Base-by-base conservation (phyloP, 371 early-diverging fungal genomes). In the Lichtheimia corymbifera region DNA sequence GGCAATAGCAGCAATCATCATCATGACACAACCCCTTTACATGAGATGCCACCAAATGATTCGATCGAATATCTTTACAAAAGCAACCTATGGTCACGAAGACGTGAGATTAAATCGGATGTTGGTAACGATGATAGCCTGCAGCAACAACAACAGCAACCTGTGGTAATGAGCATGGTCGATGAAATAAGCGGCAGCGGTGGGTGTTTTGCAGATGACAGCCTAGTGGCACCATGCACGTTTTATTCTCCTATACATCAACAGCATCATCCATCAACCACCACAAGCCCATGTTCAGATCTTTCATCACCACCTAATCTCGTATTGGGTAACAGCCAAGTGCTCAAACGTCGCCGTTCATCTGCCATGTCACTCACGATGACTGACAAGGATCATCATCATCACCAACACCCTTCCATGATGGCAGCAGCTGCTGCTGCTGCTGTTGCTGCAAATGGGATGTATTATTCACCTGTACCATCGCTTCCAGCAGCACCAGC, bases 261-360 rank as follows among this genome's bases (percentile, higher is more conserved):
- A 7, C 28, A 28, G 7, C 4, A 28, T 58, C 58, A 20, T 49
- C 58, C 12, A 49, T 44, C 30, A 50, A 51, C 30, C 53, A 52
- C 35, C 42, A 47, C 51, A 13, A 59, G 60, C 44, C 60, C 60
- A 20, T 59, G 52, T 14, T 59, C 60, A 14, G 60, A 50, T 27
- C 51, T 59, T 28, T 59, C 60, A 52, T 47, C 60, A 28, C 60
- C 60, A 3, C 53, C 45, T n/a, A 56, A 56, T 22, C 28, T 42
- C 4, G 25, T 56, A 43, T 5, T 44, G 11, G 43, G 43, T 42
- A 52, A 42, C 42, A 50, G 44, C n/a, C 25, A 14, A 11, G 44
- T 28, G 40, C 50, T 59, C 27, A 59, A 59, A 30, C 60, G 60
- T 18, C 51, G 60, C 43, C 52, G 60, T 41, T 59, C 60, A 27